Base-by-base conservation (phyloP, 306 rosid genomes). In the Prinsepia uniflora region DNA sequence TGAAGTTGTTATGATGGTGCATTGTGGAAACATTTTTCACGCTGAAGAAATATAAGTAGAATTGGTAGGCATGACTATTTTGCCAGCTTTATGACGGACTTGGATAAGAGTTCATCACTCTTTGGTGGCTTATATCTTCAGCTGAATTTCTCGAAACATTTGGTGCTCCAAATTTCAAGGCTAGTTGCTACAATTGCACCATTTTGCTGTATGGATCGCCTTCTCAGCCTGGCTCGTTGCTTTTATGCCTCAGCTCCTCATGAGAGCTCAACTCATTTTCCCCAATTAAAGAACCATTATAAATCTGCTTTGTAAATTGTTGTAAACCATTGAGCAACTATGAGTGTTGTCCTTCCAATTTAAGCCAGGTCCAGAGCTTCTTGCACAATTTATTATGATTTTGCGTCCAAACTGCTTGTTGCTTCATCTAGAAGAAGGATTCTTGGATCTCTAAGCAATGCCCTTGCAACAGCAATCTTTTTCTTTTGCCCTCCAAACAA, bases 401-500 rank as follows among this genome's bases (percentile, higher is more conserved):
- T 84, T 69, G 92, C 84, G 83, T 92, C 98, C 76, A 90, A 80
- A 67, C 96, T 95, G 79, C 96, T 92, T 3, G 96, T 92, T 19
- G 96, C 98, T 86, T 92, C 98, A 82, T 90, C 98, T 15, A 92
- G 89, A 19, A 92, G 76, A 11, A 89, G 83, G 57, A 89, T 88
- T 84, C 76, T 88, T 2, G 96, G 96, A 60, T 92, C 83, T 74
- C 96, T 71, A 71, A 92, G 65, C 30, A 90, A 44, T 19, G 96
- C 96, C 64, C 96, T 92, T 65, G 98, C 98, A 59, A 92, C 88
- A 20, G 95, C 90, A 77, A 92, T n/a, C 79, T 96, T 88, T 72
- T 92, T 96, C 79, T 88, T 92, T 79, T 92, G 90, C 44, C 98
- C 89, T 79, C 96, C 95, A 22, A 92, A 89, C 46, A 92, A 74